Conservation (phyloP, 2,329 filamentous ascomycete species). For the Apiospora pterosperma region DNA sequence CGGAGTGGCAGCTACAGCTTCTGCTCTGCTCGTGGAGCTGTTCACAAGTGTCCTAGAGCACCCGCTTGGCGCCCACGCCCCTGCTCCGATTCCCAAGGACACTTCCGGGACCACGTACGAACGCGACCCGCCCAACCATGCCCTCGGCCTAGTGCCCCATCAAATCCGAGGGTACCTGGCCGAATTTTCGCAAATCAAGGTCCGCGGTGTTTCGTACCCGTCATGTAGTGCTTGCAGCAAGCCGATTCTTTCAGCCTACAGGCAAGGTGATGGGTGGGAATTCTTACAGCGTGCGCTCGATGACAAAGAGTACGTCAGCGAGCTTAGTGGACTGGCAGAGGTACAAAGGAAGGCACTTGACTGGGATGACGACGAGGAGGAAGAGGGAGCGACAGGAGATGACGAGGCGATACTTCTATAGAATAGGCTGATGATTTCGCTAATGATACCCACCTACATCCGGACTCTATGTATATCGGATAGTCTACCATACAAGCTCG, state of each 20-base stretch:
- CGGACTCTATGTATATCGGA: neutral
- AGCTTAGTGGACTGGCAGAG: slow-evolving; percentile 47
- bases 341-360: slow-evolving; percentile 30
- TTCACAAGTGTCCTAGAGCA: slow-evolving; percentile 87
- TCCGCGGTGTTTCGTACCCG: slow-evolving; percentile 73
- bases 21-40: slow-evolving; percentile 84
- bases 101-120: slow-evolving; percentile 41
- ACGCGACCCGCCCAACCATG: slow-evolving; percentile 54
- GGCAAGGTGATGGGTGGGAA: slow-evolving; percentile 61
- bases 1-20: slow-evolving; percentile 88
- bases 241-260: slow-evolving; percentile 65
- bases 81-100: slow-evolving; percentile 45
- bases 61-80: slow-evolving; percentile 63
- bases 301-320: slow-evolving; percentile 75
- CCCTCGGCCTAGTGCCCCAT: slow-evolving; percentile 71
- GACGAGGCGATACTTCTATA: slow-evolving; percentile 31
- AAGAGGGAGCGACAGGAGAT: slow-evolving; percentile 23
- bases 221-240: slow-evolving; percentile 78
- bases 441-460: slow-evolving; percentile 1
- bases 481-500: neutral
- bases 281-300: slow-evolving; percentile 74
- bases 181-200: slow-evolving; percentile 69
- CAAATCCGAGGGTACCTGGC: slow-evolving; percentile 76
- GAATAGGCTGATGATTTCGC: slow-evolving; percentile 14
- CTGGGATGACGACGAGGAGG: slow-evolving; percentile 30